phyloP scores from a whole-genome alignment of 169 alveolate species.

The Hammondia hammondi region DNA sequence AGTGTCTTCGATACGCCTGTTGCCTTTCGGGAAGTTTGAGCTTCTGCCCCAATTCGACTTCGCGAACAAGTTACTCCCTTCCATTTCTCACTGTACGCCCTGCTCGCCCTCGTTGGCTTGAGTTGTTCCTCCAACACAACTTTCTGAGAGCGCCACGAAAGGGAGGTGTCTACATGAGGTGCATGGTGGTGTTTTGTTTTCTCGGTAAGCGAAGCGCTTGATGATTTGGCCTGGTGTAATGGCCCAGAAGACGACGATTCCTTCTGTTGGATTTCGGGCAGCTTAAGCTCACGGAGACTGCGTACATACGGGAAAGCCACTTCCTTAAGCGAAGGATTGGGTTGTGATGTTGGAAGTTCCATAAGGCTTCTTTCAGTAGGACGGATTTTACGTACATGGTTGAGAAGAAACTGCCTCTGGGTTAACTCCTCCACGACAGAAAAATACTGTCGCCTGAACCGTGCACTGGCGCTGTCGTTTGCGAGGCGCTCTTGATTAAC shows the following conservation, averaged over 20 bases:
- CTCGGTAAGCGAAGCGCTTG: neutral
- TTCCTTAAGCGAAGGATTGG: neutral
- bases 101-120: neutral
- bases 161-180: neutral
- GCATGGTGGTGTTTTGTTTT: neutral
- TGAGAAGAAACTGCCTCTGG: neutral
- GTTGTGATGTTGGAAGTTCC: neutral
- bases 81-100: constrained; percentile 34
- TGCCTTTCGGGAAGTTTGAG: neutral
- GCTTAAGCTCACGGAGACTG: neutral
- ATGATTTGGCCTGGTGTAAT: neutral
- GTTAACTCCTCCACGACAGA: constrained; percentile 1
- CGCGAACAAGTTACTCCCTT: neutral
- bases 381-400: neutral
- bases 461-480: constrained; percentile 8
- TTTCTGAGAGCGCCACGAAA: neutral
- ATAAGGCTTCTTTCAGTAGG: neutral
- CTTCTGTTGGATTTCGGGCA: neutral
- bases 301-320: neutral
- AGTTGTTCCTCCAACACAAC: neutral
- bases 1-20: neutral
- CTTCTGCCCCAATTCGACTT: too few species aligned
- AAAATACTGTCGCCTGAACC: constrained; percentile 1
- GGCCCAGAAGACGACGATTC: neutral
- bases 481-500: constrained; percentile 7